Conservation (phyloP, 2,329 filamentous ascomycete species). For the Verticillium zaregamsianum region DNA sequence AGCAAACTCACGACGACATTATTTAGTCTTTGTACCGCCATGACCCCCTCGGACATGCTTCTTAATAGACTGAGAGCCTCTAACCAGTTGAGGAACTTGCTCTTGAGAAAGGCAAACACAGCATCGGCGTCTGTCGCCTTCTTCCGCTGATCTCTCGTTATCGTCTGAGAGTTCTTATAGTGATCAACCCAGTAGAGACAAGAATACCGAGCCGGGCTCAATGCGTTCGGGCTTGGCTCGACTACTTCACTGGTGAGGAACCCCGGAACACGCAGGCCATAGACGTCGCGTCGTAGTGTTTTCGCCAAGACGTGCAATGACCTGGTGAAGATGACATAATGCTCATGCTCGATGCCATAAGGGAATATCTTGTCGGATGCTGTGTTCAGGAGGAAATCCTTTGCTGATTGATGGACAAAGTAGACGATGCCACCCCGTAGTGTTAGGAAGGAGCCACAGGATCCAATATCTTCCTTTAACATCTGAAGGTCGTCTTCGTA, state of each 20-base stretch:
- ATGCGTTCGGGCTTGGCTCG: conserved; percentile 10
- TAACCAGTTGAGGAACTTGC: conserved; percentile 36
- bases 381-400: conserved; percentile 29
- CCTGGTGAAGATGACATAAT: conserved; percentile 26
- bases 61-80: conserved; percentile 33
- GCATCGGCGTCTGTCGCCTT: conserved; percentile 19
- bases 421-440: conserved; percentile 23
- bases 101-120: conserved; percentile 25
- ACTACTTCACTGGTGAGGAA: conserved; percentile 6
- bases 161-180: conserved; percentile 2
- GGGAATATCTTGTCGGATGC: conserved; percentile 22
- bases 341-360: conserved; percentile 15
- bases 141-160: background rate
- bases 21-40: conserved; percentile 15
- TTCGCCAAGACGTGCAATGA: conserved; percentile 27
- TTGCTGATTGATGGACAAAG: conserved; percentile 39
- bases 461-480: conserved; percentile 16
- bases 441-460: conserved; percentile 32
- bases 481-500: background rate
- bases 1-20: conserved; percentile 8
- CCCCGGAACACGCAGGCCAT: conserved; percentile 15
- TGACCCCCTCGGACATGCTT: conserved; percentile 17
- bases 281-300: conserved; percentile 31
- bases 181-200: conserved; percentile 19
- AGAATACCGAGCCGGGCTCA: conserved; percentile 12